A percentile compares a stretch with the other conserved stretches of the same genome.
Evolutionary conservation across 352 stramenopile genomes (phyloP).

Genomic region (Blastocystis sp.): DNA sequence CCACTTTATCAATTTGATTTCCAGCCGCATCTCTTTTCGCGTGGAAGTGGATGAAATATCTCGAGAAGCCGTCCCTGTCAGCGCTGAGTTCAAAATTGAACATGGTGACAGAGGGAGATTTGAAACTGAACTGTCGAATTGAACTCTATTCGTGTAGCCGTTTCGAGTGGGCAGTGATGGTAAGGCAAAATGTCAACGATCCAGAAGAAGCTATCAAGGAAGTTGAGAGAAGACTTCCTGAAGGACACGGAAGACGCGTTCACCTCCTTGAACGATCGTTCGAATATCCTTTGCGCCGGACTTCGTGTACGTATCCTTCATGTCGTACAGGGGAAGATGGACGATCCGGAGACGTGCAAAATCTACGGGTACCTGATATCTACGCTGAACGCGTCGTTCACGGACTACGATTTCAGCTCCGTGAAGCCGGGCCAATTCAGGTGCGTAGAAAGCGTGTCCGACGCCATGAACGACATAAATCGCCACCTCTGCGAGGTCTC

Average conservation of each 20-base stretch:
- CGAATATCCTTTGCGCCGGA: slow-evolving; percentile 31
- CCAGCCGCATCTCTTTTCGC: no score
- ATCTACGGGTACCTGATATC: slow-evolving; percentile 88
- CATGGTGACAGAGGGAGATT: slow-evolving; percentile 46
- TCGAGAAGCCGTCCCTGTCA: slow-evolving; percentile 22
- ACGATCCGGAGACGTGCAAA: slow-evolving; percentile 82
- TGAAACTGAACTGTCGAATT: slow-evolving; percentile 64
- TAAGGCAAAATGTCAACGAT: slow-evolving; percentile 55
- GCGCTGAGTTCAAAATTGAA: slow-evolving; percentile 67
- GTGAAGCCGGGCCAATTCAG: slow-evolving; percentile 61
- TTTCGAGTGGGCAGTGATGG: neutral
- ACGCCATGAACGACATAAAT: slow-evolving; percentile 36
- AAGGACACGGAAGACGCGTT: slow-evolving; percentile 37
- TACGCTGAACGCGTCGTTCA: slow-evolving; percentile 88
- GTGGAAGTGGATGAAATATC: slow-evolving; percentile 74
- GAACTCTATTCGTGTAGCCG: slow-evolving; percentile 53
- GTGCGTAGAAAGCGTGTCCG: slow-evolving; percentile 8
- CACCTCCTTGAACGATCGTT: neutral
- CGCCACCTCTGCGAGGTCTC: slow-evolving; percentile 62
- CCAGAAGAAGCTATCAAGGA: slow-evolving; percentile 59
- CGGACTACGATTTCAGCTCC: slow-evolving; percentile 86
- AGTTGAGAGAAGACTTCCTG: slow-evolving; percentile 57
- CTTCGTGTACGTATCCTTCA: neutral
- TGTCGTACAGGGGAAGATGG: slow-evolving; percentile 78
- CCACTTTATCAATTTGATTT: no score